phyloP scores from a whole-genome alignment of 768 basidiomycete species.

The Auricularia sp. region DNA sequence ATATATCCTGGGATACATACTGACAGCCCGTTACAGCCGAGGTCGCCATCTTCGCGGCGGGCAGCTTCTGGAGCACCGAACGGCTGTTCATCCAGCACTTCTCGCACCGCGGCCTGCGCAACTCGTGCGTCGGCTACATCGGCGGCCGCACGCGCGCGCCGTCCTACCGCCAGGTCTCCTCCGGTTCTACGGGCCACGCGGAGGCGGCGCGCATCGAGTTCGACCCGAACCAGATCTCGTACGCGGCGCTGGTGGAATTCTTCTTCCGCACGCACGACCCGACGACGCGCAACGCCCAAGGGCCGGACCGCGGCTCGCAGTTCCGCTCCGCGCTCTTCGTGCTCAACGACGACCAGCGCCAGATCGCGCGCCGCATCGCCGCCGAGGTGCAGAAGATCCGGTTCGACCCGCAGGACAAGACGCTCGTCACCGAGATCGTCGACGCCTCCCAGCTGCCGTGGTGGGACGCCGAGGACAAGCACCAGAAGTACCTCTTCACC shows the following conservation, averaged over 20 bases:
- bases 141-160: conserved; percentile 13
- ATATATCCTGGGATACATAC: not conserved
- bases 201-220: conserved; percentile 31
- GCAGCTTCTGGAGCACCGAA: conserved; percentile 17
- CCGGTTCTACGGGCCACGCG: conserved; percentile 32
- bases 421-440: conserved; percentile 31
- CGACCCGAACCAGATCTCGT: conserved; percentile 28
- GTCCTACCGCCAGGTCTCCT: conserved; percentile 30
- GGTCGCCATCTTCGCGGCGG: conserved; percentile 12
- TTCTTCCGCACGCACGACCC: conserved; percentile 37
- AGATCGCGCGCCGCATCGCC: conserved; percentile 28
- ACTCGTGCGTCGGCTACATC: conserved; percentile 11
- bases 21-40: conserved; percentile 3
- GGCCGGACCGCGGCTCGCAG: conserved; percentile 27
- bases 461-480: conserved; percentile 16
- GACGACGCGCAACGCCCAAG: conserved; percentile 26
- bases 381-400: conserved; percentile 33
- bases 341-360: conserved; percentile 26
- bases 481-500: conserved; percentile 22
- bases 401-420: conserved; percentile 22
- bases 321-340: conserved; percentile 37
- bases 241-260: conserved; percentile 35
- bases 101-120: conserved; percentile 7
- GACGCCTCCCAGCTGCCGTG: conserved; percentile 25
- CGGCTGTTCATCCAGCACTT: conserved; percentile 9